These are phyloP conservation scores for Waltiozyma sp. DNA, from an alignment of 1,139 yeast species.

Conservation along the genomic window DNA sequence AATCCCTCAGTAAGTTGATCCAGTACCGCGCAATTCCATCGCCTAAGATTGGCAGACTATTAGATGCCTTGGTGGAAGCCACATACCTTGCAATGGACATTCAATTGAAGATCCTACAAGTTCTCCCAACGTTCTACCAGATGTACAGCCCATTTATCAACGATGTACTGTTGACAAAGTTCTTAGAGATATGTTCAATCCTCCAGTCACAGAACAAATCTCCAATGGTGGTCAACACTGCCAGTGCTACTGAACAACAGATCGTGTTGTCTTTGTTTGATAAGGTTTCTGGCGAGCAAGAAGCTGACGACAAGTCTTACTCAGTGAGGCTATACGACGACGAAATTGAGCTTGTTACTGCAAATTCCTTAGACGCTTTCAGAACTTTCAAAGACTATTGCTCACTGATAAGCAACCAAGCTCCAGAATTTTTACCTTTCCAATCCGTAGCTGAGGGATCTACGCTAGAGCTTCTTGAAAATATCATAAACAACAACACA, in stretches of 20 bases:
- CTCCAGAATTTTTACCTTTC: constrained; percentile 41
- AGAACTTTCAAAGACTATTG: constrained; percentile 65
- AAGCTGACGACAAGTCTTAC: constrained; percentile 17
- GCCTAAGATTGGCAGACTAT: constrained; percentile 38
- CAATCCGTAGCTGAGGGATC: constrained; percentile 52
- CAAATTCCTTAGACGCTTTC: constrained; percentile 58
- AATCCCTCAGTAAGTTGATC: constrained; percentile 53
- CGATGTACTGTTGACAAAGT: constrained; percentile 45
- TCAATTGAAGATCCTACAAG: constrained; percentile 79
- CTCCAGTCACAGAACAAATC: constrained; percentile 61
- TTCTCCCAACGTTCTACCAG: constrained; percentile 66
- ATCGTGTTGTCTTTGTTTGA: constrained; percentile 69
- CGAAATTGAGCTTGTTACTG: constrained; percentile 32
- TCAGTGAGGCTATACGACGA: constrained; percentile 35
- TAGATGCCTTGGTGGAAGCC: constrained; percentile 63
- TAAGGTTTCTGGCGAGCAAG: constrained; percentile 35
- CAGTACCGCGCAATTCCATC: constrained; percentile 39
- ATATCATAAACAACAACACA: constrained; percentile 41
- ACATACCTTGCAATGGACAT: constrained; percentile 71
- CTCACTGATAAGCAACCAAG: constrained; percentile 47
- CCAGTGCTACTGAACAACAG: constrained; percentile 87
- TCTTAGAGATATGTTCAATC: constrained; percentile 62
- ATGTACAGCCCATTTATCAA: constrained; percentile 43
- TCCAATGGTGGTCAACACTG: constrained; percentile 79
- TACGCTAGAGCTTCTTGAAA: constrained; percentile 74